Conservation (phyloP, 1,284 basidiomycete genomes). For the Naganishia albida region DNA sequence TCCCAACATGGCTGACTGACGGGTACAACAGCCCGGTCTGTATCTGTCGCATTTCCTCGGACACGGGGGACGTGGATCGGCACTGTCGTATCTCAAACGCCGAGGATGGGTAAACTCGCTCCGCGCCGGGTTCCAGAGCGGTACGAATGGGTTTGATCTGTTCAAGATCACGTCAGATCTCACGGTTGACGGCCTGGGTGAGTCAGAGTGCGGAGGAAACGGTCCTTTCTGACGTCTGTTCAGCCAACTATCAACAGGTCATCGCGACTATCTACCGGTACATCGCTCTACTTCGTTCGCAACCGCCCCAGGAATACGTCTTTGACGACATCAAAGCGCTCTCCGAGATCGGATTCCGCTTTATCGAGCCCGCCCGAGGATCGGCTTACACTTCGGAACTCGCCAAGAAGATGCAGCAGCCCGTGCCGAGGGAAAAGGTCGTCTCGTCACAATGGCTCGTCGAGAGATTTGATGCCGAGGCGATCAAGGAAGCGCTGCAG, state of each 20-base stretch:
- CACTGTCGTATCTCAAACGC: constrained; percentile 87
- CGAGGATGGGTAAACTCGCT: constrained; percentile 88
- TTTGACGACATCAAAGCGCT: constrained; percentile 79
- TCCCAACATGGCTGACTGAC: constrained; percentile 5
- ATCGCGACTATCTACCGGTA: constrained; percentile 83
- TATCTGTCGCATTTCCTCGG: constrained; percentile 87
- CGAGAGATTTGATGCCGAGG: constrained; percentile 73
- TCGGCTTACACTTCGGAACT: constrained; percentile 79
- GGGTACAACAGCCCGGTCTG: constrained; percentile 61
- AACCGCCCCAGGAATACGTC: constrained; percentile 68
- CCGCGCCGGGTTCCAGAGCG: constrained; percentile 69
- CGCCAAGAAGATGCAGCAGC: constrained; percentile 67
- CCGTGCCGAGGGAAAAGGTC: constrained; percentile 71
- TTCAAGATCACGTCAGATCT: constrained; percentile 82
- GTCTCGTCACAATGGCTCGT: constrained; percentile 73
- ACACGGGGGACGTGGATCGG: constrained; percentile 92
- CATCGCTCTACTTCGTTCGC: constrained; percentile 76
- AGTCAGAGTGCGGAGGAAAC: constrained; percentile 43
- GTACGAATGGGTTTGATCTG: constrained; percentile 77
- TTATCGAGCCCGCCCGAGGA: constrained; percentile 78
- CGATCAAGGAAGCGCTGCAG: constrained; percentile 67
- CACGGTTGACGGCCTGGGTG: constrained; percentile 83
- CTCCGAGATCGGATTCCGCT: constrained; percentile 77
- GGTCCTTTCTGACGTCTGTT: not conserved
- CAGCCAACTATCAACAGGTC: constrained; percentile 76